Evolutionary conservation across 2,329 filamentous ascomycete species (phyloP).

Genomic region (Ascomycota sp.): DNA sequence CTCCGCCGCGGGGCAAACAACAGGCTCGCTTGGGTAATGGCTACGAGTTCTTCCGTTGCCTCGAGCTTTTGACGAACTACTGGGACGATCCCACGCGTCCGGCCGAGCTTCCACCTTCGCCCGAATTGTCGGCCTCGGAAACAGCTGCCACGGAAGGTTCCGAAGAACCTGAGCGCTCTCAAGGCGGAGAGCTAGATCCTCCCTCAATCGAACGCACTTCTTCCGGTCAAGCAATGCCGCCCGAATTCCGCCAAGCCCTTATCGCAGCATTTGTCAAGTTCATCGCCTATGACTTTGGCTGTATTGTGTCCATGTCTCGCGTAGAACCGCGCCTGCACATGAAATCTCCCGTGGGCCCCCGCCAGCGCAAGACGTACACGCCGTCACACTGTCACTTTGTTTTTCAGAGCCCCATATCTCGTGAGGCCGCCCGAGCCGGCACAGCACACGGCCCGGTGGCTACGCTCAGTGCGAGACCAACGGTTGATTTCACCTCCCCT

Average conservation of each 20-base stretch:
- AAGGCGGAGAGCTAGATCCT: conserved; percentile 2
- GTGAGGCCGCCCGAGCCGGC: conserved; percentile 34
- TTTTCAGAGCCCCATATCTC: conserved; percentile 35
- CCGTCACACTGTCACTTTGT: conserved; percentile 36
- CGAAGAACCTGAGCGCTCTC: conserved; percentile 1
- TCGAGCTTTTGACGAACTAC: conserved; percentile 34
- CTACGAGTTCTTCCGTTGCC: conserved; percentile 42
- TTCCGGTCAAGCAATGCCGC: conserved; percentile 31
- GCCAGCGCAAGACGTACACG: conserved; percentile 27
- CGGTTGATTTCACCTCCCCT: conserved; percentile 23
- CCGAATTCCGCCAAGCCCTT: conserved; percentile 33
- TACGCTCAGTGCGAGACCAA: conserved; percentile 33
- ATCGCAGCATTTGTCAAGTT: conserved; percentile 38
- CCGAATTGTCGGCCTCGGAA: conserved; percentile 9
- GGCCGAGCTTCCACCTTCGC: conserved; percentile 11
- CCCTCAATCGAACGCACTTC: conserved; percentile 17
- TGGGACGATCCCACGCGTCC: conserved; percentile 37
- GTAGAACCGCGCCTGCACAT: conserved; percentile 37
- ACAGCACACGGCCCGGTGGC: conserved; percentile 39
- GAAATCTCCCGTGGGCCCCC: conserved; percentile 13
- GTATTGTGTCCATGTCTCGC: conserved; percentile 32
- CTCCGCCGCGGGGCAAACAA: conserved; percentile 27
- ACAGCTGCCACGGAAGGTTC: conserved; percentile 2
- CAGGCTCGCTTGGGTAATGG: conserved; percentile 36
- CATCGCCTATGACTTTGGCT: conserved; percentile 42